These are phyloP conservation scores for Murraya paniculata DNA, from an alignment of 345 rosid species.

Conservation along the genomic window DNA sequence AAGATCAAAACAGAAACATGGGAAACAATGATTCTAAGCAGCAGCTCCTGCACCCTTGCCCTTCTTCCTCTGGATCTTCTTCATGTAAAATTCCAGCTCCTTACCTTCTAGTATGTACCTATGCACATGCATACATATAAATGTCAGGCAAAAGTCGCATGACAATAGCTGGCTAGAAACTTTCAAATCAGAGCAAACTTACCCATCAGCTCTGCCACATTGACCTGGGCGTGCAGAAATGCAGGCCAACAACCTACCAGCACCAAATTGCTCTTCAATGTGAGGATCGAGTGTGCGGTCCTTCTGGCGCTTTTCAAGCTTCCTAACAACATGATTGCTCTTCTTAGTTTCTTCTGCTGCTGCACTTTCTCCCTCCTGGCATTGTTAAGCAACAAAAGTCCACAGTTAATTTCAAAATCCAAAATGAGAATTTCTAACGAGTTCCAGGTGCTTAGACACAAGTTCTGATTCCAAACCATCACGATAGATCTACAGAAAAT, in stretches of 20 bases:
- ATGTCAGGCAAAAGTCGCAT: neutral
- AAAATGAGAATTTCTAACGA: neutral
- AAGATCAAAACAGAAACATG: neutral
- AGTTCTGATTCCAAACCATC: neutral
- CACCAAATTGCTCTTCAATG: slow-evolving; percentile 52
- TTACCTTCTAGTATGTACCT: slow-evolving; percentile 37
- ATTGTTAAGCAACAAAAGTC: neutral
- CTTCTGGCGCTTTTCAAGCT: slow-evolving; percentile 47
- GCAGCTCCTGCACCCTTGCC: slow-evolving; percentile 38
- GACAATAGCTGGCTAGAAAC: neutral
- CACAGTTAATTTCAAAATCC: neutral
- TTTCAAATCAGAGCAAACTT: neutral
- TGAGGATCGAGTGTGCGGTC: slow-evolving; percentile 45
- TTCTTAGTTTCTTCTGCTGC: slow-evolving; percentile 45
- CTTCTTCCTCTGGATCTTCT: slow-evolving; percentile 38
- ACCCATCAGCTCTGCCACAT: slow-evolving; percentile 60
- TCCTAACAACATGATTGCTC: slow-evolving; percentile 48
- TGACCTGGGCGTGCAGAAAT: slow-evolving; percentile 58
- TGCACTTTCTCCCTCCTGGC: slow-evolving; percentile 36
- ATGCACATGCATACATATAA: neutral
- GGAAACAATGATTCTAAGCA: slow-evolving; percentile 11
- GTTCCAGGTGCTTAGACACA: neutral
- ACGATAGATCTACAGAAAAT: neutral
- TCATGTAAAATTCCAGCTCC: slow-evolving; percentile 35
- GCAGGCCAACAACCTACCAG: slow-evolving; percentile 53